Percentiles rank a stretch among this genome's conserved stretches.
phyloP scores from a whole-genome alignment of 179 eudicot species.

The Beta lomatogona region DNA sequence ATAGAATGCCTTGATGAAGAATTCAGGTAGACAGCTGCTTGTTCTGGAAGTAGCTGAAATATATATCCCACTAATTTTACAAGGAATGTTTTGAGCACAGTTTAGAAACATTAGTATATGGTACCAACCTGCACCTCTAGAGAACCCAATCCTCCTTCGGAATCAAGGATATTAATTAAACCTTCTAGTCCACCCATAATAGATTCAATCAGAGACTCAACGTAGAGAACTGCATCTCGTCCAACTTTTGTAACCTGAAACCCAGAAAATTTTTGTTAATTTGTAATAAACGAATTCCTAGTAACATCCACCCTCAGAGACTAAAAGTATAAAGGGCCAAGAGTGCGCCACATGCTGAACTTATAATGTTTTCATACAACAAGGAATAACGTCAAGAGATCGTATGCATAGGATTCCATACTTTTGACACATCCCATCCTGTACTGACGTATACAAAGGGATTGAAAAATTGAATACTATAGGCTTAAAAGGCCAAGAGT shows the following conservation, averaged over 20 bases:
- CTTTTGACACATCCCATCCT: neutral
- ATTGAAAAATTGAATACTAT: too few relatives aligned
- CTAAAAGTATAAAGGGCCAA: too few relatives aligned
- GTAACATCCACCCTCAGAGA: neutral
- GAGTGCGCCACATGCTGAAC: neutral
- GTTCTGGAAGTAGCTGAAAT: constrained; percentile 93
- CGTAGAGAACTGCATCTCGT: constrained; percentile 95
- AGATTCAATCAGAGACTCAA: constrained; percentile 93
- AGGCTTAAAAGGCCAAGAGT: too few relatives aligned
- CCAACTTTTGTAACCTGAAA: constrained; percentile 89
- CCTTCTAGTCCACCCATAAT: constrained; percentile 99
- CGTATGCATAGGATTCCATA: neutral
- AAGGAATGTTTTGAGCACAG: constrained; percentile 12
- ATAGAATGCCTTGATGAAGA: constrained; percentile 63
- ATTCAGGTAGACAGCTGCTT: constrained; percentile 89
- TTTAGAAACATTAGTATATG: constrained; percentile 3
- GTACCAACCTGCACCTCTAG: constrained; percentile 90
- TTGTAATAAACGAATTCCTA: neutral
- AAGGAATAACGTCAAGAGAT: neutral
- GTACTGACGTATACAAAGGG: neutral
- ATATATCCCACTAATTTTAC: constrained; percentile 6
- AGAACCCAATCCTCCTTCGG: constrained; percentile 99
- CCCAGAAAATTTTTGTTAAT: constrained; percentile 10
- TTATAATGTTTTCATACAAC: neutral
- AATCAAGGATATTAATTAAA: constrained; percentile 88